Evolutionary conservation across 148 eudicot genomes (phyloP).

Genomic region (Vaccinium macrocarpon): DNA sequence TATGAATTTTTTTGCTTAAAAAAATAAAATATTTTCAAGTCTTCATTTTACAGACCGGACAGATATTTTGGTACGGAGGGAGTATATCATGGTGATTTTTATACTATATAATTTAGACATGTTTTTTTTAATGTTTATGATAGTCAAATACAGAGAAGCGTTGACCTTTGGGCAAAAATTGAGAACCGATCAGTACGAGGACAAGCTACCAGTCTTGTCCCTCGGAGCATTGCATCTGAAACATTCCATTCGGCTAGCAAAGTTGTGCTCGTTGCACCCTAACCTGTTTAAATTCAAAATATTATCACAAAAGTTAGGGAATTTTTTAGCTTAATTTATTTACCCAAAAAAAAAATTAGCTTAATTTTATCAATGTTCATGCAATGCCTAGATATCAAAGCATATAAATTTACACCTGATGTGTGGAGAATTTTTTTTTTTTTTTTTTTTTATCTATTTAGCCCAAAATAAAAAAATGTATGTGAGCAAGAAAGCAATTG

Average conservation of each 20-base stretch:
- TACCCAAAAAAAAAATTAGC: not conserved
- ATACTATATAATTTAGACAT: not conserved
- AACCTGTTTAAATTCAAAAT: slow-evolving; percentile 31
- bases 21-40: too few species aligned
- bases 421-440: too few species aligned
- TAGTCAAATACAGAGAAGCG: not conserved
- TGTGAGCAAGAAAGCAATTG: not conserved
- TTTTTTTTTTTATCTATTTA: too few species aligned
- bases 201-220: slow-evolving; percentile 37
- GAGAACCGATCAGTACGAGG: not conserved
- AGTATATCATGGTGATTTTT: not conserved
- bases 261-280: slow-evolving; percentile 90
- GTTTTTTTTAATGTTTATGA: not conserved
- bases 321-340: not conserved
- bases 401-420: not conserved
- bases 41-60: too few species aligned
- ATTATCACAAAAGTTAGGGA: not conserved
- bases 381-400: not conserved
- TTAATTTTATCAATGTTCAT: not conserved
- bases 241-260: slow-evolving; percentile 90
- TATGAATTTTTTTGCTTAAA: too few species aligned
- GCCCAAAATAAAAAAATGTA: not conserved
- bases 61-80: too few species aligned
- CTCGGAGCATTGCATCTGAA: slow-evolving; percentile 92
- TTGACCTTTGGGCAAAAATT: not conserved